These are phyloP conservation scores for Lactarius pseudohatsudake DNA, from an alignment of 768 basidiomycete species.

Conservation along the genomic window DNA sequence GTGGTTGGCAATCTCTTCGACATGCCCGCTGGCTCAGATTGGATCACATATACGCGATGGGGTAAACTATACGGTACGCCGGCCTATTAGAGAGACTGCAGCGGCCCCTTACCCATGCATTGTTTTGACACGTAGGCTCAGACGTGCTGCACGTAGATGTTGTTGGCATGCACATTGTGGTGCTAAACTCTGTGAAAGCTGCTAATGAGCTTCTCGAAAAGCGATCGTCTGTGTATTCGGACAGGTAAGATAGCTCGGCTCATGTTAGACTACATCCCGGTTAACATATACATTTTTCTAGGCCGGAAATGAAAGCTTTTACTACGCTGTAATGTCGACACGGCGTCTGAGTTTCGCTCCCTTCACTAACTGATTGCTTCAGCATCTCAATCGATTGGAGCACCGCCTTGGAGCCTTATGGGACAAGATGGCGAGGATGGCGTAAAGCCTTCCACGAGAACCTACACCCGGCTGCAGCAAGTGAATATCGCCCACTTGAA, in stretches of 20 bases:
- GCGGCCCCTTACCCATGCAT: background rate
- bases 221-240: slow-evolving; percentile 30
- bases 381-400: slow-evolving; percentile 46
- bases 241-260: background rate
- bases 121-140: slow-evolving; percentile 11
- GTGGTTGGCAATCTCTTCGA: slow-evolving; percentile 30
- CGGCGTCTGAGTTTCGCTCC: background rate
- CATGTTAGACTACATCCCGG: background rate
- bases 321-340: slow-evolving; percentile 1
- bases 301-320: slow-evolving; percentile 12
- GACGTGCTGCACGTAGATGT: slow-evolving; percentile 31
- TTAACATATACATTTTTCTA: background rate
- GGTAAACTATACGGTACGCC: slow-evolving; percentile 26
- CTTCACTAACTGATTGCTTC: background rate
- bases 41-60: slow-evolving; percentile 27
- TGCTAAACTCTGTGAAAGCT: slow-evolving; percentile 31
- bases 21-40: slow-evolving; percentile 27
- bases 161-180: slow-evolving; percentile 26
- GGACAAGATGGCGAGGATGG: slow-evolving; percentile 43
- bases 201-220: slow-evolving; percentile 34
- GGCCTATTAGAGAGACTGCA: background rate
- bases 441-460: slow-evolving; percentile 45
- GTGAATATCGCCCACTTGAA: slow-evolving; percentile 15
- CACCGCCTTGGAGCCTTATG: slow-evolving; percentile 43
- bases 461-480: slow-evolving; percentile 40